phyloP scores from a whole-genome alignment of 768 basidiomycete species.

The Kwoniella botswanensis region DNA sequence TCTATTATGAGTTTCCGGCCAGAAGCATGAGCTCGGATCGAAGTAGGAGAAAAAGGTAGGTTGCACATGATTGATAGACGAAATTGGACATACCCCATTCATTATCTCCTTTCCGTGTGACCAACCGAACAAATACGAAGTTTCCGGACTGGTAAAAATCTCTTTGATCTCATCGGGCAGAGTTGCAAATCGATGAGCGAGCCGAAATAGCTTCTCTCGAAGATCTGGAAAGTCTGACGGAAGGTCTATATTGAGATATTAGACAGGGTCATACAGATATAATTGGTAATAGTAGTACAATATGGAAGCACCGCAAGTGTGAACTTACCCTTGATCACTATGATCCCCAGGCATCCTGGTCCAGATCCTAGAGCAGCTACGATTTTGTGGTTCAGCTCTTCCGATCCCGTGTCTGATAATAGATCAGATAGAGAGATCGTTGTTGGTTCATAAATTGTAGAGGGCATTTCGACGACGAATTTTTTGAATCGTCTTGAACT shows the following conservation, averaged over 20 bases:
- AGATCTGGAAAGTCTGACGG: slow-evolving; percentile 69
- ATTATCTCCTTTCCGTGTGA: slow-evolving; percentile 98
- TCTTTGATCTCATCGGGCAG: slow-evolving; percentile 72
- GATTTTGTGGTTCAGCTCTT: slow-evolving; percentile 1
- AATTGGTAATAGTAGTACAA: not conserved
- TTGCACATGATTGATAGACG: not conserved
- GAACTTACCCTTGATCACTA: slow-evolving; percentile 48
- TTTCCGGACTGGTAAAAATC: slow-evolving; percentile 72
- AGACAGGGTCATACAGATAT: not conserved
- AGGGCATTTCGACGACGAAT: too few relatives aligned
- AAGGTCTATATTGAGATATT: slow-evolving; percentile 64
- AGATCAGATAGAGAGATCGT: slow-evolving; percentile 6
- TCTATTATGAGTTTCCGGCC: slow-evolving; percentile 20
- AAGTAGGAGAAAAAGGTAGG: not conserved
- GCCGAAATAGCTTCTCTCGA: slow-evolving; percentile 73
- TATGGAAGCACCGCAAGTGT: not conserved
- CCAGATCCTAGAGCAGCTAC: slow-evolving; percentile 48
- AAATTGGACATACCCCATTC: slow-evolving; percentile 69
- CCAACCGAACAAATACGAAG: slow-evolving; percentile 96
- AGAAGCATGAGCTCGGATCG: not conserved
- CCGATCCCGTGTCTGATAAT: not conserved
- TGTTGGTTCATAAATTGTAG: not conserved
- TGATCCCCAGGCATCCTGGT: slow-evolving; percentile 51
- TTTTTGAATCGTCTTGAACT: too few relatives aligned
- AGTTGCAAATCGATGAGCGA: slow-evolving; percentile 76